phyloP scores from a whole-genome alignment of 108 stramenopile genomes.

The Cyclotella baltica region DNA sequence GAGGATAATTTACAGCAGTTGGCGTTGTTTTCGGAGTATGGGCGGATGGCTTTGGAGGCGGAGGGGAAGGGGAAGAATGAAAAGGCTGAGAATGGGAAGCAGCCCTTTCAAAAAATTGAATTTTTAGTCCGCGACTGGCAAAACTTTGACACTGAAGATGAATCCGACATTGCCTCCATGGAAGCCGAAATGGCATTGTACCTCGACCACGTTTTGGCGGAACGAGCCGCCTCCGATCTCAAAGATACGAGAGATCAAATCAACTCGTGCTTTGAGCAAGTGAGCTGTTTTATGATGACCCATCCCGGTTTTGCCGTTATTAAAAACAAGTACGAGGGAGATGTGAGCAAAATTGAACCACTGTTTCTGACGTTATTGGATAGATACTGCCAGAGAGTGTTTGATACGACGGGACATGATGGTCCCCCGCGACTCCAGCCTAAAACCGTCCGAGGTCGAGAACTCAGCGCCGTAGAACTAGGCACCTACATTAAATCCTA shows the following conservation, averaged over 20 bases:
- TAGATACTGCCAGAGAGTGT: constrained; percentile 89
- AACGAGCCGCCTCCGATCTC: constrained; percentile 89
- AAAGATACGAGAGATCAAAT: constrained; percentile 96
- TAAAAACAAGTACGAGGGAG: constrained; percentile 94
- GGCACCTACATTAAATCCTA: constrained; percentile 93
- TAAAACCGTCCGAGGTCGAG: constrained; percentile 89
- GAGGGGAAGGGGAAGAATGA: constrained; percentile 49
- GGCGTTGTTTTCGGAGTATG: constrained; percentile 98
- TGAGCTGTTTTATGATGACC: constrained; percentile 91
- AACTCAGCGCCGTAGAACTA: constrained; percentile 93
- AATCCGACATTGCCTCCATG: constrained; percentile 78
- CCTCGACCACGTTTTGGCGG: constrained; percentile 80
- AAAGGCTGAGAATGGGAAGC: constrained; percentile 31
- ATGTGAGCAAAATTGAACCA: constrained; percentile 81
- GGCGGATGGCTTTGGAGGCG: constrained; percentile 86
- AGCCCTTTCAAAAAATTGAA: constrained; percentile 96
- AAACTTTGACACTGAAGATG: constrained; percentile 87
- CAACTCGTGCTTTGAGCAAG: constrained; percentile 87
- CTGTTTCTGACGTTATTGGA: constrained; percentile 89
- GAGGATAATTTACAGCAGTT: constrained; percentile 99
- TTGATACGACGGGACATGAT: constrained; percentile 57
- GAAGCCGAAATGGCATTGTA: constrained; percentile 90
- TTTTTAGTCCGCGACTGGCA: constrained; percentile 99
- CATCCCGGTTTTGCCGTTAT: constrained; percentile 96
- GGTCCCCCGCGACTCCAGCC: constrained; percentile 59